Base-by-base conservation (phyloP, 2,329 filamentous ascomycete species). In the Chaetomium globosum region DNA sequence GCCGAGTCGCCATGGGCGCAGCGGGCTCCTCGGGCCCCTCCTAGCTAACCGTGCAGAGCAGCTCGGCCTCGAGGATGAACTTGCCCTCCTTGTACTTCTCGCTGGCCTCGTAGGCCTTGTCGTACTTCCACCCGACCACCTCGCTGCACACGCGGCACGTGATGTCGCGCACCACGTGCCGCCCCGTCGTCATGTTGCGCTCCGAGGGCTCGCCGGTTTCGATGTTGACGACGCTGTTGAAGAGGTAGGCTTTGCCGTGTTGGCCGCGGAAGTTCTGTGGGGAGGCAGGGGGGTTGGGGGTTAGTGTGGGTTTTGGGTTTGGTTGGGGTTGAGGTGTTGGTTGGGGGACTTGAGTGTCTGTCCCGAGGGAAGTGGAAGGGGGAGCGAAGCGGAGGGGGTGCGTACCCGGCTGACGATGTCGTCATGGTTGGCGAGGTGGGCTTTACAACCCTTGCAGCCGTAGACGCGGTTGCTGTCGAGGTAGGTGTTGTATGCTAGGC, bases 51-150 rank as follows among this genome's bases (percentile, higher is more conserved):
- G 87, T 89, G 78, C 91, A 94, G 48, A 98, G 83, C 69, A 97
- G 80, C 80, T 97, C 93, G 36, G 91, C 91, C 81, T 98, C 94
- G 64, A 99, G 83, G 66, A 99, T 99, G 77, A 91, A 98, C 80
- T 98, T 99, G 63, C 93, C 93, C 83, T 99, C 95, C 82, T 99
- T 99, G 80, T 99, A 99, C 80, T 97, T 97, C 84, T 99, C 94
- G 69, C 85, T 89, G 39, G 82, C 79, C 81, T 99, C 95, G 77
- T 91, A 98, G 1, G 95, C 95, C 81, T 96, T 97, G 79, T 99
- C 95, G 77, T 99, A 99, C 78, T 97, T 98, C 95, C 95, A 99
- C 43, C 95, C 95, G 61, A 99, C 95, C 33, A 89, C 90, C 77
- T 93, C 90, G 75, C 90, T 90, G 85, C 95, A 99, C 78, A 96